Evolutionary conservation across 23 red algal genomes (phyloP).

Genomic region (Chondrus crispus): DNA sequence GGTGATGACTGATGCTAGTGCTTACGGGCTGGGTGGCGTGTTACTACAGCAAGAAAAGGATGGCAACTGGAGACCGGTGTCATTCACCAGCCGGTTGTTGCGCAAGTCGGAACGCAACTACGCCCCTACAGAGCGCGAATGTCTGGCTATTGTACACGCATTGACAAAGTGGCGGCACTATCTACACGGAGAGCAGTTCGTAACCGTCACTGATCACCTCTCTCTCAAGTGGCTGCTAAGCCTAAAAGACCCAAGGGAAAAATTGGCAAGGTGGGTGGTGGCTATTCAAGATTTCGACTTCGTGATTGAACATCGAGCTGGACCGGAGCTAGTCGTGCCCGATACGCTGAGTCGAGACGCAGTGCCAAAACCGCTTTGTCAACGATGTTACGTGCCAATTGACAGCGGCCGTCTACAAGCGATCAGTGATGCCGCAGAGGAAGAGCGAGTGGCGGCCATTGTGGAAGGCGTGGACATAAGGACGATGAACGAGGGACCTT

Average conservation of each 20-base stretch:
- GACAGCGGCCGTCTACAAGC: neutral
- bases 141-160: neutral
- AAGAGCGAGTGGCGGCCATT: too few relatives aligned
- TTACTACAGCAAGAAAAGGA: neutral
- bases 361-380: neutral
- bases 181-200: neutral
- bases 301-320: neutral
- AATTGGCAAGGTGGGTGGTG: neutral
- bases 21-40: neutral
- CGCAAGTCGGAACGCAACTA: neutral
- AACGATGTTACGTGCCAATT: neutral
- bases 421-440: too few relatives aligned
- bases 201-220: neutral
- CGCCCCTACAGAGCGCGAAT: neutral
- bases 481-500: neutral
- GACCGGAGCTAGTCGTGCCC: neutral
- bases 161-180: neutral
- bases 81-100: neutral
- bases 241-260: neutral
- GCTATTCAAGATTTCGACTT: neutral
- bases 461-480: too few relatives aligned
- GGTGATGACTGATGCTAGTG: neutral
- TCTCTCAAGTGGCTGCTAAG: neutral
- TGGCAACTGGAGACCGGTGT: neutral
- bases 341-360: neutral